These are phyloP conservation scores for Penicillium antarcticum DNA, from an alignment of 495 filamentous ascomycete species.

Conservation along the genomic window DNA sequence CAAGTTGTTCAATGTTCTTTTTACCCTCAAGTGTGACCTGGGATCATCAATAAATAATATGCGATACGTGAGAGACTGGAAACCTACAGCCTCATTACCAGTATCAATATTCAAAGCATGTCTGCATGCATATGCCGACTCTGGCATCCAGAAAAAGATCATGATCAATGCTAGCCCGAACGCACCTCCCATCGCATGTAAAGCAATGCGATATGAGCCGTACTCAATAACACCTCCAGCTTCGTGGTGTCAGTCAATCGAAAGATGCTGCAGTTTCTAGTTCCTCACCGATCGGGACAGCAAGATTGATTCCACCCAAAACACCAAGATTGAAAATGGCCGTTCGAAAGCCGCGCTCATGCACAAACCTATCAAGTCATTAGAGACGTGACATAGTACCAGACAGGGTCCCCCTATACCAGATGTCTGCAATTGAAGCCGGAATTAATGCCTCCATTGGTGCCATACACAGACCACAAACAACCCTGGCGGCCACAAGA, in stretches of 20 bases:
- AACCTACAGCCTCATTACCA: constrained; percentile 19
- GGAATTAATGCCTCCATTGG: constrained; percentile 29
- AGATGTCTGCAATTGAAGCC: constrained; percentile 28
- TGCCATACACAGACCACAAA: constrained; percentile 33
- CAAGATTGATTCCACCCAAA: constrained; percentile 42
- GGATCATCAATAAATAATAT: not conserved
- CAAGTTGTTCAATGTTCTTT: constrained; percentile 24
- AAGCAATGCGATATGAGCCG: constrained; percentile 25
- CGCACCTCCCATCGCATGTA: constrained; percentile 40
- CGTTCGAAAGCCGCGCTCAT: constrained; percentile 62
- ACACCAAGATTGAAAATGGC: constrained; percentile 65
- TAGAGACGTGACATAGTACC: too few relatives aligned
- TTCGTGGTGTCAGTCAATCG: not conserved
- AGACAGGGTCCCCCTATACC: constrained; percentile 1
- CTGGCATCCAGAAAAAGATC: constrained; percentile 45
- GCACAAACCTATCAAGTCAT: constrained; percentile 45
- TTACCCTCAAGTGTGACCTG: constrained; percentile 20
- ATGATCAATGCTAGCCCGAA: constrained; percentile 34
- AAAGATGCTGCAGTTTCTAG: too few relatives aligned
- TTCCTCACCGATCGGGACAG: constrained; percentile 35
- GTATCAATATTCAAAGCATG: constrained; percentile 37
- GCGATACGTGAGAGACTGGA: not conserved
- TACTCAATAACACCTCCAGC: constrained; percentile 35
- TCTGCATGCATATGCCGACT: constrained; percentile 32
- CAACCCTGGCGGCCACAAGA: constrained; percentile 50